phyloP scores from a whole-genome alignment of 2,329 filamentous ascomycete species.

The Xylaria hypoxylon region DNA sequence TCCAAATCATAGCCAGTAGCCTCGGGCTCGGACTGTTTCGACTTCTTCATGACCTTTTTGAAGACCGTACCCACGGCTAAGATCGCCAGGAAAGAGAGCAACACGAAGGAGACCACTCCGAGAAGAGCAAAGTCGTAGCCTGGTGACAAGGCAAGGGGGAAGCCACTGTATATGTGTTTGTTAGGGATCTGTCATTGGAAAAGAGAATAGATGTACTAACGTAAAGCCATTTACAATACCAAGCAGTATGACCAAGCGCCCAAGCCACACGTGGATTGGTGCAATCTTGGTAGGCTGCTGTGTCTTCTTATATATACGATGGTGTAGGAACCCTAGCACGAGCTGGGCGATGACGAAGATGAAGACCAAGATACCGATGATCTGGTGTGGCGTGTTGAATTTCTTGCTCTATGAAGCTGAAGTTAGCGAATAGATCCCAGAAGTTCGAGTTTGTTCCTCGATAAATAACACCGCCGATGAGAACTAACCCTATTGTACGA shows the following conservation, averaged over 20 bases:
- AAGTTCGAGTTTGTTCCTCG: not conserved
- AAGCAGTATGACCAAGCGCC: constrained; percentile 63
- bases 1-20: constrained; percentile 46
- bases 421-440: constrained; percentile 11
- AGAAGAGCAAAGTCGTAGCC: constrained; percentile 61
- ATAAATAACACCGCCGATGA: not conserved
- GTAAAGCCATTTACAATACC: constrained; percentile 69
- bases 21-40: constrained; percentile 44
- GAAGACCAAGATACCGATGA: constrained; percentile 68
- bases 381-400: constrained; percentile 67
- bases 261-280: constrained; percentile 68
- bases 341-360: constrained; percentile 65
- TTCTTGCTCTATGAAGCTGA: constrained; percentile 58
- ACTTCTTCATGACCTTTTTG: constrained; percentile 46
- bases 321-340: constrained; percentile 66
- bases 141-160: constrained; percentile 65
- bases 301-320: constrained; percentile 64
- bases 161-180: constrained; percentile 58
- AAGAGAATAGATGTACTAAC: constrained; percentile 53
- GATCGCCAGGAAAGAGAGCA: constrained; percentile 54
- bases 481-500: constrained; percentile 66
- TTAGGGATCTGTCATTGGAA: not conserved
- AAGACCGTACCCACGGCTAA: constrained; percentile 54
- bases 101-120: constrained; percentile 59
- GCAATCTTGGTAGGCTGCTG: constrained; percentile 62